A percentile compares a stretch with the other conserved stretches of the same genome.
phyloP scores from a whole-genome alignment of 805 yeast genomes.

The Ogataea kodamae region DNA sequence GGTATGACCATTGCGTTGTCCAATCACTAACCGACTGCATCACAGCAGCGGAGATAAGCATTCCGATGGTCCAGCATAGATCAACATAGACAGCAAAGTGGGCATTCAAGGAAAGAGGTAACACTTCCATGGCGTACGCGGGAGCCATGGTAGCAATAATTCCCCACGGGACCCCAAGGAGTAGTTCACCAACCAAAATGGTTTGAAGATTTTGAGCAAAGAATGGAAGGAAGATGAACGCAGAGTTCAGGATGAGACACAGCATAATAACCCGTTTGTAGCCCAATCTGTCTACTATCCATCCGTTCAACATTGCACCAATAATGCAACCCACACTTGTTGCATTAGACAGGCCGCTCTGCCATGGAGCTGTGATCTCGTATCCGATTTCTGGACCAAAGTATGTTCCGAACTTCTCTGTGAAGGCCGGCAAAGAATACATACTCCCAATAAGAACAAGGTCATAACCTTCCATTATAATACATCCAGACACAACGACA shows the following conservation, averaged over 20 bases:
- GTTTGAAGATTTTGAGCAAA: constrained; percentile 39
- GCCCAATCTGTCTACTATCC: constrained; percentile 40
- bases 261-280: constrained; percentile 34
- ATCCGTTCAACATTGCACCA: constrained; percentile 41
- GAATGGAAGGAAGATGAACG: constrained; percentile 39
- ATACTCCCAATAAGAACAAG: constrained; percentile 36
- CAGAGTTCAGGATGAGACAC: constrained; percentile 29
- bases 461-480: constrained; percentile 44
- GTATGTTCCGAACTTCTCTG: constrained; percentile 33
- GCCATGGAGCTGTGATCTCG: constrained; percentile 42
- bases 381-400: constrained; percentile 24
- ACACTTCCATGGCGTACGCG: constrained; percentile 56
- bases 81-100: constrained; percentile 48
- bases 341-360: constrained; percentile 37
- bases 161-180: constrained; percentile 53
- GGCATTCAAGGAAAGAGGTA: constrained; percentile 47
- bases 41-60: constrained; percentile 40
- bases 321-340: constrained; percentile 27
- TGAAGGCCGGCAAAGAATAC: constrained; percentile 35
- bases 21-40: not conserved
- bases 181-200: constrained; percentile 41
- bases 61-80: constrained; percentile 56
- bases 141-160: constrained; percentile 50
- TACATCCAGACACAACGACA: constrained; percentile 14
- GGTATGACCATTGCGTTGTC: constrained; percentile 46